A percentile compares a stretch with the other conserved stretches of the same genome.
Conservation (phyloP, 75 land plant species). For the Pinus albicaulis region DNA sequence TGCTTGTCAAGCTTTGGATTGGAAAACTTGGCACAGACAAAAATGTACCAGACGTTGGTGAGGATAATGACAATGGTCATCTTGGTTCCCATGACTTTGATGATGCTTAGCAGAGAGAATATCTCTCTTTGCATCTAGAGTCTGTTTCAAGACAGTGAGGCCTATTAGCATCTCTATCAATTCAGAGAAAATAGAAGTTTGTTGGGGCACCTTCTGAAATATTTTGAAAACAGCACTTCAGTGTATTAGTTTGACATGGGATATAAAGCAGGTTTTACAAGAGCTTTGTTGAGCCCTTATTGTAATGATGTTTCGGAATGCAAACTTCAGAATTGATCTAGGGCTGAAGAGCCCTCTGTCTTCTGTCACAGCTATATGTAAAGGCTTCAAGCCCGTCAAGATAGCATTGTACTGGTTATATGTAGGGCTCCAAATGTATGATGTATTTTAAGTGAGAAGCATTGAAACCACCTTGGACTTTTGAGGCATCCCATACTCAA, state of each 20-base stretch:
- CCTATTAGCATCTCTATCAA: not conserved
- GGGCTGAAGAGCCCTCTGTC: not conserved
- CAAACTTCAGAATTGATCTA: not conserved
- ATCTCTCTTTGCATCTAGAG: not conserved
- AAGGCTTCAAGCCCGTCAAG: not conserved
- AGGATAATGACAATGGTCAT: constrained; percentile 5
- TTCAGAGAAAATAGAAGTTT: not conserved
- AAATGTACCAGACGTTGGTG: constrained; percentile 14
- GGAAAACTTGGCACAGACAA: constrained; percentile 29
- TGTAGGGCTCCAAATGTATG: not conserved
- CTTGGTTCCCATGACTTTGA: not conserved
- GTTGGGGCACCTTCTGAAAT: not conserved
- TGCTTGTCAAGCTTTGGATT: constrained; percentile 38
- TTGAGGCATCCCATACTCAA: not conserved
- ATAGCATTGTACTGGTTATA: constrained; percentile 5
- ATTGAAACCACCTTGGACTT: not conserved
- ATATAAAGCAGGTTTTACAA: not conserved
- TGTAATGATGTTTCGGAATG: not conserved
- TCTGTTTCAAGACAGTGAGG: not conserved
- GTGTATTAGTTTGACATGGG: not conserved
- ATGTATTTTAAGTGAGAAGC: not conserved
- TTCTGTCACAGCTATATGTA: too few species aligned
- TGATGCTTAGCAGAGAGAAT: not conserved
- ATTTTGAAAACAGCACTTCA: not conserved
- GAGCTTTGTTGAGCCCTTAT: constrained; percentile 5